Conservation (phyloP, 2,329 filamentous ascomycete genomes). For the Talaromyces sp. region DNA sequence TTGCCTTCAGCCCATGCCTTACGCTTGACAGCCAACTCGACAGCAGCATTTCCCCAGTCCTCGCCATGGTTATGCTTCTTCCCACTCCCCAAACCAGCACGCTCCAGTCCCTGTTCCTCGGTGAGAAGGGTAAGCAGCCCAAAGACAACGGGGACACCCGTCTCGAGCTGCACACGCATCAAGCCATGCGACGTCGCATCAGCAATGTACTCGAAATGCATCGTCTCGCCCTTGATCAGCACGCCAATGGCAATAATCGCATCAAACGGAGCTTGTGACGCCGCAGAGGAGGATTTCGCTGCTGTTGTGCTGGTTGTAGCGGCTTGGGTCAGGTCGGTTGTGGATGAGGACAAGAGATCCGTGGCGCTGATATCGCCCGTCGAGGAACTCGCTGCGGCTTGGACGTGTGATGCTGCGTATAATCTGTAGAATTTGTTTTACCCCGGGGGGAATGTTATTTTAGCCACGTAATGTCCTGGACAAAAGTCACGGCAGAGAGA, state of each 20-base stretch:
- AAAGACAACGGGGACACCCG: slow-evolving; percentile 83
- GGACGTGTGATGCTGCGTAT: slow-evolving; percentile 80
- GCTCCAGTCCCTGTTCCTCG: slow-evolving; percentile 79
- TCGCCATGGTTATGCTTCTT: slow-evolving; percentile 82
- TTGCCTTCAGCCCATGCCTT: slow-evolving; percentile 73
- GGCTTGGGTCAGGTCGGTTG: slow-evolving; percentile 60
- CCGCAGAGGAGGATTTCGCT: slow-evolving; percentile 29
- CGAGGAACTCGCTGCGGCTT: slow-evolving; percentile 56
- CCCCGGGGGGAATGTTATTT: background rate
- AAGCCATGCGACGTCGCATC: slow-evolving; percentile 85
- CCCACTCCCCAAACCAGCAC: slow-evolving; percentile 64
- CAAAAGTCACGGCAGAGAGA: background rate
- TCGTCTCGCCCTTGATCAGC: slow-evolving; percentile 96
- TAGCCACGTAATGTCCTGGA: background rate
- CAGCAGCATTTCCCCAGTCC: slow-evolving; percentile 91
- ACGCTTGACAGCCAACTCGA: slow-evolving; percentile 88
- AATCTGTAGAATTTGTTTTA: slow-evolving; percentile 52
- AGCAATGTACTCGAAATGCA: slow-evolving; percentile 99
- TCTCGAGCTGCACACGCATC: slow-evolving; percentile 90
- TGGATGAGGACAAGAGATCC: slow-evolving; percentile 56
- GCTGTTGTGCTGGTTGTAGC: slow-evolving; percentile 29
- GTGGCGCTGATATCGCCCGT: slow-evolving; percentile 40
- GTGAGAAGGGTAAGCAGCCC: slow-evolving; percentile 83
- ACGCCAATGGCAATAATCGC: slow-evolving; percentile 93
- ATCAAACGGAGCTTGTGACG: slow-evolving; percentile 62